phyloP scores from a whole-genome alignment of 352 stramenopile genomes.

The Pythium brassicae region DNA sequence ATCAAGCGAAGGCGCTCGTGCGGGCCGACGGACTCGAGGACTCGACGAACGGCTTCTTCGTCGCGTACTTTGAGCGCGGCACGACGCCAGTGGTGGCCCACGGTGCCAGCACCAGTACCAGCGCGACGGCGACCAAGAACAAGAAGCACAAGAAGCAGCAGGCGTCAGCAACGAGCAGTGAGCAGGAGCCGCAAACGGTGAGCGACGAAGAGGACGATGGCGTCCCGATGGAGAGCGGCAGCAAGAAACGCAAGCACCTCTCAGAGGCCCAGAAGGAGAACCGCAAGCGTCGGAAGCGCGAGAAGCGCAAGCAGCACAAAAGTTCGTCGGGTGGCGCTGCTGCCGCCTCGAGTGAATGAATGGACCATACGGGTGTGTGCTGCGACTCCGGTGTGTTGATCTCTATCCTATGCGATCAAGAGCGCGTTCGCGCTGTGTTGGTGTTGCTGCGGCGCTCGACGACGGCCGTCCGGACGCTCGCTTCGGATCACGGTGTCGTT shows the following conservation, averaged over 20 bases:
- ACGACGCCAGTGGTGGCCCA: slow-evolving; percentile 5
- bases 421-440: background rate
- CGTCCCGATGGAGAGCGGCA: background rate
- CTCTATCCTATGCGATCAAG: no score
- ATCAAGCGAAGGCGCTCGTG: slow-evolving; percentile 83
- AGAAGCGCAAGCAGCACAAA: slow-evolving; percentile 44
- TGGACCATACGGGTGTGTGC: no score
- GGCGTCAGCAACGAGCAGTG: background rate
- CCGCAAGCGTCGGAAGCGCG: slow-evolving; percentile 69
- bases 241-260: slow-evolving; percentile 60
- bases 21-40: slow-evolving; percentile 90
- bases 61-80: slow-evolving; percentile 91
- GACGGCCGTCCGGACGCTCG: background rate
- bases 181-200: background rate
- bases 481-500: no score
- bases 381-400: no score
- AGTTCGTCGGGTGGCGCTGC: background rate
- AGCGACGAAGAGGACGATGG: background rate
- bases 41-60: slow-evolving; percentile 97
- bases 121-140: no score
- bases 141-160: background rate
- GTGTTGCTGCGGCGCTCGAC: background rate
- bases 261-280: slow-evolving; percentile 63
- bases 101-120: background rate
- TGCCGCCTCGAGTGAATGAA: slow-evolving; percentile 1